A percentile compares a stretch with the other conserved stretches of the same genome.
These are phyloP conservation scores for Piloderma croceum DNA, from an alignment of 768 basidiomycete genomes.

Conservation along the genomic window DNA sequence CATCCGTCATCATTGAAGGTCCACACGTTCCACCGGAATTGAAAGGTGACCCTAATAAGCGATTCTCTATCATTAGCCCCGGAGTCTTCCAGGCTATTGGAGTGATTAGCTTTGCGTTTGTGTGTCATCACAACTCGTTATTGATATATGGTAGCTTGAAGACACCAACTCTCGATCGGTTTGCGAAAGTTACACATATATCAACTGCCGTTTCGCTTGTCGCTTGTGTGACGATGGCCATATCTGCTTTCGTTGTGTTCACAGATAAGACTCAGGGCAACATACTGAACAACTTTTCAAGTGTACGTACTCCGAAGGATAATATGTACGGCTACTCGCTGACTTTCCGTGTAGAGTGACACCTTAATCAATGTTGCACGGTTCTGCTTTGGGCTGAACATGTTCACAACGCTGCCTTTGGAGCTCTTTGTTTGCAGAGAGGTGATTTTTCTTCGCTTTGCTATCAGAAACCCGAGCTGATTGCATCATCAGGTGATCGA, in stretches of 20 bases:
- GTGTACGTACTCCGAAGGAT: slow-evolving; percentile 37
- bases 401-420: slow-evolving; percentile 96
- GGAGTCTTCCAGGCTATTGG: slow-evolving; percentile 94
- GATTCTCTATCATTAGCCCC: slow-evolving; percentile 70
- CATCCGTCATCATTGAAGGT: slow-evolving; percentile 77
- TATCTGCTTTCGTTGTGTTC: slow-evolving; percentile 83
- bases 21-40: slow-evolving; percentile 67
- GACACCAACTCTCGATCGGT: slow-evolving; percentile 92
- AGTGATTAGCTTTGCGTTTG: slow-evolving; percentile 95
- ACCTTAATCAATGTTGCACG: slow-evolving; percentile 93
- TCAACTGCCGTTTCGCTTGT: slow-evolving; percentile 82
- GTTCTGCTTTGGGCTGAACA: slow-evolving; percentile 91
- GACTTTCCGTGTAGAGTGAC: slow-evolving; percentile 48
- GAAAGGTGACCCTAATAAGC: slow-evolving; percentile 69
- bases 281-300: slow-evolving; percentile 90
- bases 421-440: slow-evolving; percentile 98
- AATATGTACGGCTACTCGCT: slow-evolving; percentile 3
- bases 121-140: slow-evolving; percentile 96
- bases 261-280: slow-evolving; percentile 94
- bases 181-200: slow-evolving; percentile 87
- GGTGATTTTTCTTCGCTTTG: slow-evolving; percentile 34
- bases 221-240: slow-evolving; percentile 77
- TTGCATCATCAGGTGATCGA: slow-evolving; percentile 71
- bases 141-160: slow-evolving; percentile 91
- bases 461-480: not conserved